Base-by-base conservation (phyloP, 2,329 filamentous ascomycete genomes). In the Aspergillus aculeatinus region DNA sequence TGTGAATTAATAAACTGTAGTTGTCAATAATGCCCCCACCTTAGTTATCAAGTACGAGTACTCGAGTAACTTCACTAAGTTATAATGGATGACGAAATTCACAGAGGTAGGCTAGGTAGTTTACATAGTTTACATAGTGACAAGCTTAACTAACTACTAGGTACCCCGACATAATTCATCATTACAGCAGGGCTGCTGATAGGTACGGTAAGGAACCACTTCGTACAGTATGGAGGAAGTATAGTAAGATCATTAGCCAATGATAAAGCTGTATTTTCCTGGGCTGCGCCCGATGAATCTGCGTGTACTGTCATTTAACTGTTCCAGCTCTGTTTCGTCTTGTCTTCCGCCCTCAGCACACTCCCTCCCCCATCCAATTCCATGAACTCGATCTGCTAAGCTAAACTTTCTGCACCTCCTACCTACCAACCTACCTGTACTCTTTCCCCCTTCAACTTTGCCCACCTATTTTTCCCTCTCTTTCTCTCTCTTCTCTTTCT, bases 21-120 rank as follows among this genome's bases (percentile, higher is more conserved):
- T 44, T n/a, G 39, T 29, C 27, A 29, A 29, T 29, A 29, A 29
- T 9, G 9, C 7, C 27, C 27, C 7, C 27, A 4, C 27, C 9
- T 3, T 29, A 29, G 27, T 29, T 29, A 10, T 7, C 27, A 29
- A 29, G 27, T 29, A 9, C 23, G 23, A 23, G 23, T 23, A 27
- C 7, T 27, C 6, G 7, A 27, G n/a, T 42, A 5, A 44, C 16
- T 12, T 19, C 19, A 16, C 14, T 44, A 42, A n/a, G 2, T 42
- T 16, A 53, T 52, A 64, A 33, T 58, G 51, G 58, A 64, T 65
- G 63, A 65, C 63, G 63, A 64, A 65, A 65, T 62, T 35, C 44
- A 35, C 31, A 39, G 27, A 9, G 6, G 25, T 6, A 27, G 27
- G 27, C 9, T 29, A 29, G 27, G 27, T 29, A 29, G 27, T 29